These are phyloP conservation scores for Cryptosporidium bovis DNA, from an alignment of 169 alveolate genomes.

Conservation along the genomic window DNA sequence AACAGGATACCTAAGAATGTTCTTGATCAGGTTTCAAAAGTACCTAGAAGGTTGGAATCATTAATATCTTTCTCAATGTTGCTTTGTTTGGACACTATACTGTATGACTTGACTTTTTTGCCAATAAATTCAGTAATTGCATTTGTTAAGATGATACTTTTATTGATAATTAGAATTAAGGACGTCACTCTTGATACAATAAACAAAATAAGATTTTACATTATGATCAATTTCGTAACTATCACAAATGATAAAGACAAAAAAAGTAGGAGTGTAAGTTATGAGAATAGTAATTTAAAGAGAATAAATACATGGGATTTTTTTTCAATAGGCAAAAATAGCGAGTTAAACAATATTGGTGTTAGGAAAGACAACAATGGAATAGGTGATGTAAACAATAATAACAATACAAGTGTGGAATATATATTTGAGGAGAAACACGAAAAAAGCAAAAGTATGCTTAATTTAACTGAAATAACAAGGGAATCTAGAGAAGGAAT, in stretches of 20 bases:
- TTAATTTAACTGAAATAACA: slow-evolving; percentile 8
- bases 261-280: background rate
- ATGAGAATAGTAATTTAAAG: background rate
- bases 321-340: slow-evolving; percentile 6
- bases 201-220: background rate
- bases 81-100: slow-evolving; percentile 78
- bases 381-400: background rate
- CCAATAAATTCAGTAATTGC: slow-evolving; percentile 75
- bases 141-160: slow-evolving; percentile 13
- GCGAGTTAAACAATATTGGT: background rate
- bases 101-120: slow-evolving; percentile 80
- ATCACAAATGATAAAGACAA: background rate
- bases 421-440: slow-evolving; percentile 50
- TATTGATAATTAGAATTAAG: slow-evolving; percentile 1
- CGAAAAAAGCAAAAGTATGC: slow-evolving; percentile 40
- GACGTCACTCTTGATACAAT: background rate
- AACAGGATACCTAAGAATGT: slow-evolving; percentile 48
- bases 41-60: slow-evolving; percentile 66
- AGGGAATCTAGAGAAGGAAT: slow-evolving; percentile 12
- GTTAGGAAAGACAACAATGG: background rate
- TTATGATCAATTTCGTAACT: background rate
- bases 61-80: slow-evolving; percentile 74
- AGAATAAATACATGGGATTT: background rate
- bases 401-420: slow-evolving; percentile 38
- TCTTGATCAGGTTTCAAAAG: slow-evolving; percentile 60